Evolutionary conservation across 441 rosid genomes (phyloP), one percentile per base, ranked within the genome.

Genomic region (Theobroma grandiflorum): DNA sequence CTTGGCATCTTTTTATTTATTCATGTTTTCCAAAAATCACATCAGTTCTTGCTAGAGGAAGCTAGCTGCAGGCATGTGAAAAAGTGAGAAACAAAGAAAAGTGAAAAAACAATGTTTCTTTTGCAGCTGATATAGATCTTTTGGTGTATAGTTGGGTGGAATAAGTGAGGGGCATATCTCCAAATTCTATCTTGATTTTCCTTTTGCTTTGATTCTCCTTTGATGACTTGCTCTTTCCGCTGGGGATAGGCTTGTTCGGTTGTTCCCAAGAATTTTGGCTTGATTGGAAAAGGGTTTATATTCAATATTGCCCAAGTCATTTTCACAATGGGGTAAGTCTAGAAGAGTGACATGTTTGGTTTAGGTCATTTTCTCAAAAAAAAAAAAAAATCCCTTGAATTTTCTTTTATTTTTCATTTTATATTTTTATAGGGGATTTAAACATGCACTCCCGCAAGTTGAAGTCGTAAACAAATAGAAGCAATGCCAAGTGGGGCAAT

Each of bases 311-410:
- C 20, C 45, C 20, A 55, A 14, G 86, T 83, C 86, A 75, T 72
- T 74, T 79, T 79, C 87, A 67, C 10, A 68, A 58, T 67, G 43
- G 50, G 73, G 64, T 37, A 50, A 31, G 68, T 55, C 42, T 37
- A 31, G 15, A 74, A 64, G 47, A 76, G 61, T 45, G 79, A 22
- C 71, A 70, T 77, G 89, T 84, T 84, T 79, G 90, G 89, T 86
- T 79, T 38, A 40, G 75, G 89, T 88, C 88, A 80, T 84, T 86
- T 82, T 88, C 87, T 47, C 2, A 42, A 55, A 22, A 72, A 57
- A 49, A 76, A 42, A 55, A 22, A 72, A 57, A 49, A 76, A n/a
- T 18, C 18, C 52, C 58, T 16, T 4, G 0, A 26, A 26, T 26
- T 12, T 31, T 3, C 18, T 6, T 35, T 63, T 62, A 12, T 8